A percentile compares a stretch with the other conserved stretches of the same genome.
Evolutionary conservation across 495 filamentous ascomycete species (phyloP).

Genomic region (Daldinia grandis): DNA sequence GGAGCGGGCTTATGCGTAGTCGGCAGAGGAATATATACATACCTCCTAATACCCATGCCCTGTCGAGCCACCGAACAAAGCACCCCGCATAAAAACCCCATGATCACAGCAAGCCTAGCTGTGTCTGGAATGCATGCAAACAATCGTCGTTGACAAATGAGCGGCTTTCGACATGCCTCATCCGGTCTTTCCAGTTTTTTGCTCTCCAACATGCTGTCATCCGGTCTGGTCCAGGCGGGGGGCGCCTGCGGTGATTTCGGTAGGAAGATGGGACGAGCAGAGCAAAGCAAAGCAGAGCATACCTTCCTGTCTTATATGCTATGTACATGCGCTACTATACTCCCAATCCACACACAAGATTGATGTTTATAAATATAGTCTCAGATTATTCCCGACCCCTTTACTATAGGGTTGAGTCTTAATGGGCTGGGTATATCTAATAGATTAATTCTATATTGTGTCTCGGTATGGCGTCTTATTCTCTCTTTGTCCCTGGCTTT

Average conservation of each 20-base stretch:
- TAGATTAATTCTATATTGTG: constrained; percentile 1
- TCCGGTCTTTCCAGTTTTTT: constrained; percentile 10
- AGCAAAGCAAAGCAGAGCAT: constrained; percentile 3
- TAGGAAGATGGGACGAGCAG: constrained; percentile 32
- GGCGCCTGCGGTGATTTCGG: constrained; percentile 30
- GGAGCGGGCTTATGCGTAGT: constrained; percentile 7
- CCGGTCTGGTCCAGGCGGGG: constrained; percentile 23
- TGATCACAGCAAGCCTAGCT: constrained; percentile 3
- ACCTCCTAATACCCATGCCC: constrained; percentile 7
- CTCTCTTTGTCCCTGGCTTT: constrained; percentile 4
- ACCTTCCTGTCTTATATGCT: not conserved
- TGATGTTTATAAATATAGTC: constrained; percentile 15
- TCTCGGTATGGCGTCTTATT: constrained; percentile 29
- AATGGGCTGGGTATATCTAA: not conserved
- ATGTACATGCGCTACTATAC: not conserved
- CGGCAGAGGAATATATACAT: constrained; percentile 15
- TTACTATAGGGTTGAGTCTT: not conserved
- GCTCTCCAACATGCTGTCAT: constrained; percentile 24
- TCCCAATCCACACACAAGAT: constrained; percentile 4
- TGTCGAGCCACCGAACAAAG: constrained; percentile 12
- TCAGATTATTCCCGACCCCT: not conserved
- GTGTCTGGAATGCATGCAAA: constrained; percentile 10
- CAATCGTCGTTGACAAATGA: constrained; percentile 13
- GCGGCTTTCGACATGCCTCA: constrained; percentile 1
- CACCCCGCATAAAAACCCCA: constrained; percentile 4